Percentiles rank a stretch among this genome's conserved stretches.
Conservation (phyloP, 768 basidiomycete genomes). For the Mycena vitilis region DNA sequence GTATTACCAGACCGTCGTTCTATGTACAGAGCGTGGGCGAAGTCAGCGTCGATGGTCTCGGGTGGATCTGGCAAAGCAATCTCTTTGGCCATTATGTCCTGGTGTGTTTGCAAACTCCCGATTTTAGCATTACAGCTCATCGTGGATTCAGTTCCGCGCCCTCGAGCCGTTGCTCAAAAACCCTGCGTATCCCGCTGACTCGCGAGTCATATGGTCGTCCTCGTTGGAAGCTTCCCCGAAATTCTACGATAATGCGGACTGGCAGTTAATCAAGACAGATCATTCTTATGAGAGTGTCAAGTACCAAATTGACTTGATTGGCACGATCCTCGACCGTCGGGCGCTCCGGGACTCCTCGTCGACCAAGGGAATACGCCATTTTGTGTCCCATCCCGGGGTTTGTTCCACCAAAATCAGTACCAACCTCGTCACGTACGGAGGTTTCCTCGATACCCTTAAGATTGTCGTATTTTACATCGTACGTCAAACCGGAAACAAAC, state of each 20-base stretch:
- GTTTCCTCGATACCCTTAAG: constrained; percentile 60
- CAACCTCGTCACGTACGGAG: constrained; percentile 53
- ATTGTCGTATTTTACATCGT: constrained; percentile 72
- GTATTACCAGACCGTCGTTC: constrained; percentile 66
- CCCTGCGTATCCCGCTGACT: constrained; percentile 53
- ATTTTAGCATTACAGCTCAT: neutral
- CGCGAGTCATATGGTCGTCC: constrained; percentile 84
- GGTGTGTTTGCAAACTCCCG: constrained; percentile 55
- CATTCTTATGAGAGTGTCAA: constrained; percentile 80
- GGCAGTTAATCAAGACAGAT: constrained; percentile 72
- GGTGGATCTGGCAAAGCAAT: constrained; percentile 89
- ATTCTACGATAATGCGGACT: constrained; percentile 72
- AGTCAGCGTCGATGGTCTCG: constrained; percentile 74
- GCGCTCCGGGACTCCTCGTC: constrained; percentile 45
- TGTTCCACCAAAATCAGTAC: constrained; percentile 71
- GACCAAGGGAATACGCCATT: constrained; percentile 59
- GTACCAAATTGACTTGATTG: constrained; percentile 81
- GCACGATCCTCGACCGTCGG: constrained; percentile 62
- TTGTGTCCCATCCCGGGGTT: constrained; percentile 77
- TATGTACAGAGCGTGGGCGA: constrained; percentile 70
- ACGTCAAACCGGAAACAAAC: constrained; percentile 40
- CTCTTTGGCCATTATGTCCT: constrained; percentile 84
- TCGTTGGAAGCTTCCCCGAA: constrained; percentile 71
- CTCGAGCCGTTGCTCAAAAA: constrained; percentile 65
- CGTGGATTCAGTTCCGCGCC: constrained; percentile 65